Percentiles rank a stretch among this genome's conserved stretches.
Conservation (phyloP, 306 rosid genomes). For the Acacia confusa region DNA sequence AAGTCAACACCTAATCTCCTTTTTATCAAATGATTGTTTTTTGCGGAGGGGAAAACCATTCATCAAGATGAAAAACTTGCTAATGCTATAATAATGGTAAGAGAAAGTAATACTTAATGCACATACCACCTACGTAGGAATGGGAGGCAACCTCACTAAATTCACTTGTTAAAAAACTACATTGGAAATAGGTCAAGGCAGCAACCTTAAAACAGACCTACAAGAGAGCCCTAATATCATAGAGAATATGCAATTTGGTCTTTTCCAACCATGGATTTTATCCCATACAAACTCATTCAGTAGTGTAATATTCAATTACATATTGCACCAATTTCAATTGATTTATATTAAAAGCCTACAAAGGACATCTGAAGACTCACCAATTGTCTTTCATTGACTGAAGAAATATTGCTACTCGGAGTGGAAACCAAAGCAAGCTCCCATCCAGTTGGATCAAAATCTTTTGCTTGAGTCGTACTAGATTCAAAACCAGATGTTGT, state of each 20-base stretch:
- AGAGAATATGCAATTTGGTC: background rate
- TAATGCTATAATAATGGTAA: background rate
- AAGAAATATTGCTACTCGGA: constrained; percentile 83
- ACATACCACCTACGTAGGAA: background rate
- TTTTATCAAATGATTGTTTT: background rate
- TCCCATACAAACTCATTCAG: background rate
- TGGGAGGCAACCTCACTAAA: background rate
- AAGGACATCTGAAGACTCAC: constrained; percentile 49
- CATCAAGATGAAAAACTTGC: background rate
- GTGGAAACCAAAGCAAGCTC: constrained; percentile 92
- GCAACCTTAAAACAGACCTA: background rate
- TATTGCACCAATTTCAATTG: background rate
- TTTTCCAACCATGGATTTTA: background rate
- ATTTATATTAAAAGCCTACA: constrained; percentile 7
- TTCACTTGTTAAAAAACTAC: background rate
- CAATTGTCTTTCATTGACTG: constrained; percentile 87
- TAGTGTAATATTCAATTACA: background rate
- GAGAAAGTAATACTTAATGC: background rate
- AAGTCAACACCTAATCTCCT: background rate
- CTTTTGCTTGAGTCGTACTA: constrained; percentile 53
- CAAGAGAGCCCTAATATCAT: background rate
- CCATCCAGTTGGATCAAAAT: constrained; percentile 99
- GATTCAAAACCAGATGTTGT: constrained; percentile 69
- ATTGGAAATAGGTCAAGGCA: background rate
- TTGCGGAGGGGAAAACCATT: background rate